Conservation (phyloP, 2,329 filamentous ascomycete genomes). For the Aspergillus novofumigatus region DNA sequence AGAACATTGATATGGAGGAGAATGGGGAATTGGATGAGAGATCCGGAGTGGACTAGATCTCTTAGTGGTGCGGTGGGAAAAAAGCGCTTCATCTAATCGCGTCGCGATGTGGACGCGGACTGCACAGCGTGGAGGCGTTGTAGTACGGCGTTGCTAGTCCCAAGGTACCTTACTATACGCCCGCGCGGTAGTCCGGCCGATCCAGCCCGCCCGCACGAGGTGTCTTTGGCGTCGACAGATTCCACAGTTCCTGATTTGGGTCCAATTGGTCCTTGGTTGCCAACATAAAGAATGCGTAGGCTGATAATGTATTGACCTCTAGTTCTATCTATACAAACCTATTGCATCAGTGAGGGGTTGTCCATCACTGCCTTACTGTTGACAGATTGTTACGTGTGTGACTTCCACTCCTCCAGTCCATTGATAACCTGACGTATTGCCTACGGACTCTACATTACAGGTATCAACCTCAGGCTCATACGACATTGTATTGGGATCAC, state of each 20-base stretch:
- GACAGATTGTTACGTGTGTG: too few relatives aligned
- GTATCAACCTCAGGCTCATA: too few relatives aligned
- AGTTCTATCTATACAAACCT: too few relatives aligned
- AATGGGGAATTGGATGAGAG: neutral
- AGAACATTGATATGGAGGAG: neutral
- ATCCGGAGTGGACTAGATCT: slow-evolving; percentile 16
- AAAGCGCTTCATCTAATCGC: slow-evolving; percentile 24
- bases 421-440: too few relatives aligned
- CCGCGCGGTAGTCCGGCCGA: slow-evolving; percentile 1
- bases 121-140: slow-evolving; percentile 10
- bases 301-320: too few relatives aligned
- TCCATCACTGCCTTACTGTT: too few relatives aligned
- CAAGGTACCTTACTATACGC: neutral
- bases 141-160: slow-evolving; percentile 1
- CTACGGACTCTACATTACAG: too few relatives aligned
- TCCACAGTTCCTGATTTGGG: neutral
- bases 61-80: slow-evolving; percentile 19
- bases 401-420: too few relatives aligned
- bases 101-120: slow-evolving; percentile 34
- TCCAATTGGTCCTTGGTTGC: neutral
- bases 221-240: neutral
- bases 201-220: slow-evolving; percentile 6
- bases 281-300: too few relatives aligned
- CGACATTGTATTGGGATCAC: too few relatives aligned
- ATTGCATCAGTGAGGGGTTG: too few relatives aligned